Evolutionary conservation across 1,139 yeast genomes (phyloP).

Genomic region (Kodamaea derodonti): DNA sequence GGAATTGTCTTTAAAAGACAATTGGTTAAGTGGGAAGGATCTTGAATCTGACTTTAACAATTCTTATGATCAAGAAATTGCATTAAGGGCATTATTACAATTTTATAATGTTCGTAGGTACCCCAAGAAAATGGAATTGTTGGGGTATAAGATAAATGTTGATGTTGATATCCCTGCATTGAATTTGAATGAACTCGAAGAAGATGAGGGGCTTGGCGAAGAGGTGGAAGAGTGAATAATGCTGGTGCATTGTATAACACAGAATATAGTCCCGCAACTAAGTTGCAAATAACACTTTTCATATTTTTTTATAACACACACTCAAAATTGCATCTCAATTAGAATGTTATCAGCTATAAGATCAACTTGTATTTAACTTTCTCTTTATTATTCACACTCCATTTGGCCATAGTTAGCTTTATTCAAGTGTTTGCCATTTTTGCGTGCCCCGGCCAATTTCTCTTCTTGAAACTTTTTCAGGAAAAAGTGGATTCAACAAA

Average conservation of each 20-base stretch:
- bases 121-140: conserved; percentile 44
- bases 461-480: background rate
- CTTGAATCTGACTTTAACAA: conserved; percentile 71
- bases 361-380: too few relatives aligned
- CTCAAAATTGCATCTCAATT: background rate
- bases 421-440: too few relatives aligned
- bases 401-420: too few relatives aligned
- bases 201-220: too few relatives aligned
- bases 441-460: background rate
- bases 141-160: conserved; percentile 48
- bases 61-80: conserved; percentile 83
- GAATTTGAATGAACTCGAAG: conserved; percentile 15
- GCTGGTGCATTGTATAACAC: too few relatives aligned
- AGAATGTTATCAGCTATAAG: too few relatives aligned
- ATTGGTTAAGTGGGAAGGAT: conserved; percentile 87
- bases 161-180: conserved; percentile 21
- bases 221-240: too few relatives aligned
- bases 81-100: conserved; percentile 74
- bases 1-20: conserved; percentile 68
- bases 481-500: background rate
- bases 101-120: conserved; percentile 69
- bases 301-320: background rate
- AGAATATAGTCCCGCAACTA: too few relatives aligned
- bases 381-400: too few relatives aligned
- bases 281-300: conserved; percentile 1